Evolutionary conservation across 2,329 filamentous ascomycete species (phyloP).

Genomic region (Fusarium sp.): DNA sequence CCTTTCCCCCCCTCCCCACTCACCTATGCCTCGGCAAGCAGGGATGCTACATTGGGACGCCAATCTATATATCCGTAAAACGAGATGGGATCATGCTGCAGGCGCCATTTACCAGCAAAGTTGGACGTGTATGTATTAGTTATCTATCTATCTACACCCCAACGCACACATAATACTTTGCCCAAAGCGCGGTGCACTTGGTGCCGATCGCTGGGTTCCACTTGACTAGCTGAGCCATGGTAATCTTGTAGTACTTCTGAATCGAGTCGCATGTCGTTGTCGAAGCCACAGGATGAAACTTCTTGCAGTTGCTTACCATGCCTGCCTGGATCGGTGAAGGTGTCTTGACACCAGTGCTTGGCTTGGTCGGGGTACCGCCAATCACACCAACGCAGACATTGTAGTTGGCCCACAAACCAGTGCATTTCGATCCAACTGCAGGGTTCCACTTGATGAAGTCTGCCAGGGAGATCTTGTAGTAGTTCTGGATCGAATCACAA

Average conservation of each 20-base stretch:
- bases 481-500: constrained; percentile 1
- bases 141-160: background rate
- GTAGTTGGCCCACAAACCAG: background rate
- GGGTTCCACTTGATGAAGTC: constrained; percentile 29
- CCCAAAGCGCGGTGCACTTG: background rate
- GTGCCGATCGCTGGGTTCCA: background rate
- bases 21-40: too few species aligned
- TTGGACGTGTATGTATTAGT: too few species aligned
- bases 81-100: too few species aligned
- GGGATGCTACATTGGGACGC: too few species aligned
- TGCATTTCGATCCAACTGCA: background rate
- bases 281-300: background rate
- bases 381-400: constrained; percentile 2
- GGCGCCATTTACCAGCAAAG: too few species aligned
- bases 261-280: background rate
- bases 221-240: background rate
- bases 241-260: constrained; percentile 2
- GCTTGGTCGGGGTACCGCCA: background rate
- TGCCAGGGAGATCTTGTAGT: constrained; percentile 18
- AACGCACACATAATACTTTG: background rate
- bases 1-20: too few species aligned
- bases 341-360: background rate
- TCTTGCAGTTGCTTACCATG: background rate
- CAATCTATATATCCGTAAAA: too few species aligned
- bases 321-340: constrained; percentile 1